Base-by-base conservation (phyloP, 768 basidiomycete species). In the Mycena rosella region DNA sequence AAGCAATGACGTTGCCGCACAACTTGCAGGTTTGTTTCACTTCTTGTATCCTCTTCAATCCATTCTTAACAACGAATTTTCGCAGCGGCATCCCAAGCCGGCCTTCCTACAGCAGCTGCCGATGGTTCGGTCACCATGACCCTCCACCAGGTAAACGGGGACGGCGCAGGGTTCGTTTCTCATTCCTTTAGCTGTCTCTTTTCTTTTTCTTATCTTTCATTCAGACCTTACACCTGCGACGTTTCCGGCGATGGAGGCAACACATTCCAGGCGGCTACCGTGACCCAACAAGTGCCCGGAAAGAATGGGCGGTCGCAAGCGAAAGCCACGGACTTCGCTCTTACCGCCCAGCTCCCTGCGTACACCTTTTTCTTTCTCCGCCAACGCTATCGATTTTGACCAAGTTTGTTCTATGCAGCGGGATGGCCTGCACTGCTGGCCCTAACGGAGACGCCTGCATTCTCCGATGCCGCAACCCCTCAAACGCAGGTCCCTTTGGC, bases 121-220 rank as follows among this genome's bases (percentile, higher is more conserved):
- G n/a, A n/a, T n/a, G n/a, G n/a, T n/a, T n/a, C n/a, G n/a, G n/a
- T n/a, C n/a, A n/a, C n/a, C n/a, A 70, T 70, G 69, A 70, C 65
- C 24, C 61, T 70, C 20, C 69, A 70, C 48, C 69, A 70, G 34
- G 69, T 70, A 5, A 70, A 70, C 61, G 55, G 61, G 61, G 69
- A 70, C 38, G 69, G 69, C 24, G 69, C 69, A 5, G 69, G 69
- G 62, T 67, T 30, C 6, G 65, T 55, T 62, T 54, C 3, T 9
- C 5, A 15, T 44, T n/a, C 1, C 30, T 30, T n/a, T n/a, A 18
- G 22, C 26, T 24, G 27, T 38, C 6, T 40, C 18, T 32, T n/a
- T 55, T 34, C 36, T 22, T 5, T 32, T 26, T n/a, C n/a, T n/a
- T n/a, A n/a, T n/a, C n/a, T n/a, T n/a, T n/a, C n/a, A n/a, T n/a